These are phyloP conservation scores for Magnusiomyces suaveolens DNA, from an alignment of 1,139 yeast genomes.

Conservation along the genomic window DNA sequence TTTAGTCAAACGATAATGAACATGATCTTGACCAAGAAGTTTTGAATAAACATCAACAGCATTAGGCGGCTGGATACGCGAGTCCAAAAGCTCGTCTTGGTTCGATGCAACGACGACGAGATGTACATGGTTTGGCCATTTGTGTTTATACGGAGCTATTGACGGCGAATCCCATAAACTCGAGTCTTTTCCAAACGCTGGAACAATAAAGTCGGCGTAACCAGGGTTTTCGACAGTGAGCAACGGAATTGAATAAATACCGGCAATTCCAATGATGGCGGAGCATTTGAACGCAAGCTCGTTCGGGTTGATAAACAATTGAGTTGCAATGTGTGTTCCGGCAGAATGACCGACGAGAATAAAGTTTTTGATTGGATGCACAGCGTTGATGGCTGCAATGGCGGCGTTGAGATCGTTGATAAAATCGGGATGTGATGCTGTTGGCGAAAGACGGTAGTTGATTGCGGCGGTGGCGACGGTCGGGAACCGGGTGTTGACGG, in stretches of 20 bases:
- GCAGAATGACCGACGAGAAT: slow-evolving; percentile 68
- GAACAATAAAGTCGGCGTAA: slow-evolving; percentile 37
- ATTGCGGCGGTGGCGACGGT: slow-evolving; percentile 34
- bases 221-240: slow-evolving; percentile 39
- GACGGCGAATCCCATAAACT: slow-evolving; percentile 6
- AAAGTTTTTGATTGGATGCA: slow-evolving; percentile 28
- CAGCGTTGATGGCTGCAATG: slow-evolving; percentile 28
- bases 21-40: slow-evolving; percentile 16
- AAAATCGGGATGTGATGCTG: slow-evolving; percentile 54
- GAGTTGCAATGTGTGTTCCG: slow-evolving; percentile 64
- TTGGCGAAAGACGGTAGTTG: slow-evolving; percentile 57
- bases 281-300: slow-evolving; percentile 15
- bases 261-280: slow-evolving; percentile 38
- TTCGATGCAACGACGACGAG: slow-evolving; percentile 31
- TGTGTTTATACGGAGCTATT: no score
- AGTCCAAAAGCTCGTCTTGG: slow-evolving; percentile 32
- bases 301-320: slow-evolving; percentile 33
- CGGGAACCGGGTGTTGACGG: slow-evolving; percentile 16
- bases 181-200: slow-evolving; percentile 36
- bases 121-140: no score
- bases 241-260: slow-evolving; percentile 40
- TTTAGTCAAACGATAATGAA: slow-evolving; percentile 17
- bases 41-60: slow-evolving; percentile 21
- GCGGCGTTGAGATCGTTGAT: slow-evolving; percentile 47
- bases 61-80: slow-evolving; percentile 26